Evolutionary conservation across 2,329 filamentous ascomycete species (phyloP).

Genomic region (Diaporthe batatas): DNA sequence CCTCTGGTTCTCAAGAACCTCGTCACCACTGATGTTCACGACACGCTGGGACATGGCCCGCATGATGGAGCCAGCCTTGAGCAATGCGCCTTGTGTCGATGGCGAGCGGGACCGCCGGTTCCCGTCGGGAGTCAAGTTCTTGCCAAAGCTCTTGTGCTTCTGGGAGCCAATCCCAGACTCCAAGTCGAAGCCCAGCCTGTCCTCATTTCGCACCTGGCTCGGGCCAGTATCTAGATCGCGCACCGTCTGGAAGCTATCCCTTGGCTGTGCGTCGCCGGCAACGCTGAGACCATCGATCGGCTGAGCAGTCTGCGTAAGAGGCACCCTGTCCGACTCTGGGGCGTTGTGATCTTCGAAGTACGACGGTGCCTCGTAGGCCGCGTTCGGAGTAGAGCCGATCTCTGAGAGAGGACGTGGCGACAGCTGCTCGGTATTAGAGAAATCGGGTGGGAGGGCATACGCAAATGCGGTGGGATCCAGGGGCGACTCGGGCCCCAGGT

Average conservation of each 20-base stretch:
- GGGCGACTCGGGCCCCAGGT: slow-evolving; percentile 60
- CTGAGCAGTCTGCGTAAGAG: slow-evolving; percentile 68
- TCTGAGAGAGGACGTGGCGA: slow-evolving; percentile 48
- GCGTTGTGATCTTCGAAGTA: slow-evolving; percentile 51
- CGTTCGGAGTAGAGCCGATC: slow-evolving; percentile 40
- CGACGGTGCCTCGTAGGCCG: slow-evolving; percentile 44
- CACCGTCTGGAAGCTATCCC: slow-evolving; percentile 71
- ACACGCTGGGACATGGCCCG: slow-evolving; percentile 95
- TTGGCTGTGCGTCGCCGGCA: slow-evolving; percentile 54
- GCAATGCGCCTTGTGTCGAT: slow-evolving; percentile 74
- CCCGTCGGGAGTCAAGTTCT: slow-evolving; percentile 65
- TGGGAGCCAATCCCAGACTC: slow-evolving; percentile 69
- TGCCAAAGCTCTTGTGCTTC: slow-evolving; percentile 69
- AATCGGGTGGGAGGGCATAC: slow-evolving; percentile 67
- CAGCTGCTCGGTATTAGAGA: slow-evolving; percentile 24
- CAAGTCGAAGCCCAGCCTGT: slow-evolving; percentile 67
- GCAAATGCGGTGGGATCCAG: slow-evolving; percentile 67
- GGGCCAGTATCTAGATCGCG: slow-evolving; percentile 69
- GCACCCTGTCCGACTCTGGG: slow-evolving; percentile 70
- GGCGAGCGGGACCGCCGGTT: slow-evolving; percentile 70
- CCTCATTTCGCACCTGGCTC: slow-evolving; percentile 61
- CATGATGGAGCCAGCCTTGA: slow-evolving; percentile 80
- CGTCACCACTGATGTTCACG: slow-evolving; percentile 96
- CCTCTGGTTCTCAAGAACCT: slow-evolving; percentile 80
- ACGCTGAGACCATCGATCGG: slow-evolving; percentile 66